phyloP scores from a whole-genome alignment of 495 filamentous ascomycete species.

The Penicillium roqueforti region DNA sequence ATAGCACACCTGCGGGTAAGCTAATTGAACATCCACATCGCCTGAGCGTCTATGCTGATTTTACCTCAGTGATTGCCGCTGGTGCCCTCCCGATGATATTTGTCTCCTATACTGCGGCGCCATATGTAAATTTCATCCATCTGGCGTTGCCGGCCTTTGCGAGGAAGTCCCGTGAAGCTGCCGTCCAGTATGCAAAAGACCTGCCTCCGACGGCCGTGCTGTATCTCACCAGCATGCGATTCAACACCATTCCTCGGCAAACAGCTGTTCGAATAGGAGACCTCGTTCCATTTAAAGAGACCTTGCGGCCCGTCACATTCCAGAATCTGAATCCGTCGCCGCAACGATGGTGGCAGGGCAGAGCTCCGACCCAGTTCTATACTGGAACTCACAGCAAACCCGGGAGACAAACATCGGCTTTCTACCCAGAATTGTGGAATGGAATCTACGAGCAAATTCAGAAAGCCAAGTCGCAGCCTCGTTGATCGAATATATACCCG shows the following conservation, averaged over 20 bases:
- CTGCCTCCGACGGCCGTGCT: slow-evolving; percentile 61
- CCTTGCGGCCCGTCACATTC: slow-evolving; percentile 39
- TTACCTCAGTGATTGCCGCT: slow-evolving; percentile 47
- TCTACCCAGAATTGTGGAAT: slow-evolving; percentile 44
- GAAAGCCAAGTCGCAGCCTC: slow-evolving; percentile 7
- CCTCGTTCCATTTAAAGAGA: slow-evolving; percentile 29
- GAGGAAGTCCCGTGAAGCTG: slow-evolving; percentile 60
- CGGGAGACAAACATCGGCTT: slow-evolving; percentile 33
- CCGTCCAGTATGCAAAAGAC: slow-evolving; percentile 59
- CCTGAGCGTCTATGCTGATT: slow-evolving; percentile 1
- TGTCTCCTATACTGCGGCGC: slow-evolving; percentile 58
- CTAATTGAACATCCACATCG: neutral
- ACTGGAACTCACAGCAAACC: slow-evolving; percentile 30
- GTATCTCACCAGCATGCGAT: slow-evolving; percentile 67
- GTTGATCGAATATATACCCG: neutral
- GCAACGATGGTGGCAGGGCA: slow-evolving; percentile 33
- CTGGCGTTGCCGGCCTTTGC: slow-evolving; percentile 64
- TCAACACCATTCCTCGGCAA: slow-evolving; percentile 43
- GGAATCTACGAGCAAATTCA: slow-evolving; percentile 39
- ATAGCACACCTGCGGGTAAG: slow-evolving; percentile 46
- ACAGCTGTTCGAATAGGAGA: slow-evolving; percentile 40
- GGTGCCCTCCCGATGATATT: slow-evolving; percentile 64
- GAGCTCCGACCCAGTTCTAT: slow-evolving; percentile 33
- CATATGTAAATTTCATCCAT: slow-evolving; percentile 70
- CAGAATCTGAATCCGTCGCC: slow-evolving; percentile 31